Evolutionary conservation across 176 grass and related monocot genomes (phyloP), one percentile per base, ranked within the genome.

Genomic region (Tillandsia leiboldiana): DNA sequence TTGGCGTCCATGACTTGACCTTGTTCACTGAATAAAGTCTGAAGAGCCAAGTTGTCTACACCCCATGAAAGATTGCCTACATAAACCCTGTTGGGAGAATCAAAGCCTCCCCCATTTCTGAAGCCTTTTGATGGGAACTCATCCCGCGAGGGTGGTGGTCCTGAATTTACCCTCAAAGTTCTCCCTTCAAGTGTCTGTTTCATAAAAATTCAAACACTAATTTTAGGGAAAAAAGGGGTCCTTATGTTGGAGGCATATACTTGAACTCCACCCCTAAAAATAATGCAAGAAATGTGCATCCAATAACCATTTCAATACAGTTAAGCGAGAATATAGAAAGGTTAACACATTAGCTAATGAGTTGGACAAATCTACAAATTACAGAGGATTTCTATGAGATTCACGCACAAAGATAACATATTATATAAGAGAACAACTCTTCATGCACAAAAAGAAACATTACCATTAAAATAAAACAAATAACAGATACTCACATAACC

Each of bases 21-120:
- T 72, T 99, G 94, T 14, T 90, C 84, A 12, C 87, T 90, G 80
- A 99, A 99, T 53, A 99, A 62, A 48, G 81, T 87, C 75, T 93
- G 82, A 0, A 99, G 84, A 6, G 94, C 86, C 0, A 84, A 88
- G 75, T 99, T 87, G 67, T 99, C 94, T 1, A 99, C 94, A 1
- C 89, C 89, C 94, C 89, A 99, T 42, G 89, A 69, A 26, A 99
- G 89, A 72, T 99, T 99, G 4, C 94, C 94, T 1, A 99, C 94
- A 2, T 99, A 90, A 33, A 99, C 53, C 67, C 83, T 87, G 84
- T 90, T 81, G 9, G 1, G 66, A 48, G 83, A 84, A 67, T 82
- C 82, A 11, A 74, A 74, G 68, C 20, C 72, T 2, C 77, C 68
- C 1, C 83, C 85, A 17, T 71, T 62, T 65, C 89, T 81, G 48